These are phyloP conservation scores for Podospora pseudocomata DNA, from an alignment of 495 filamentous ascomycete genomes.

Conservation along the genomic window DNA sequence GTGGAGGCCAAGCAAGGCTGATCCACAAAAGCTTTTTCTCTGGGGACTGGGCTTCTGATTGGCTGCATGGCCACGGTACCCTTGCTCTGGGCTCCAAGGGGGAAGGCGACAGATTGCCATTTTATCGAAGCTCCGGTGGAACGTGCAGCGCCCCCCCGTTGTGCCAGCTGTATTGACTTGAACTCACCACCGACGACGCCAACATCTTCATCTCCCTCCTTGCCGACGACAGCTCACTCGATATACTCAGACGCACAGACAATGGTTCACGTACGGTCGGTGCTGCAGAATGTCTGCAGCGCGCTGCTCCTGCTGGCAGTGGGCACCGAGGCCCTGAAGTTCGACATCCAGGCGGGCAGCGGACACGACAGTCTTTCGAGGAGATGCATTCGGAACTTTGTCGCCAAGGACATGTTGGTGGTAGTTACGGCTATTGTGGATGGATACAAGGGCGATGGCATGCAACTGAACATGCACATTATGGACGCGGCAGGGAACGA, in stretches of 20 bases:
- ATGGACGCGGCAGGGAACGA: slow-evolving; percentile 93
- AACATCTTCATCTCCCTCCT: neutral
- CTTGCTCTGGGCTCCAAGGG: slow-evolving; percentile 2
- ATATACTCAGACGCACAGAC: slow-evolving; percentile 18
- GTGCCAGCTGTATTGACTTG: neutral
- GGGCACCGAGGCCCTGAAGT: slow-evolving; percentile 76
- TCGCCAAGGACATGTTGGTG: slow-evolving; percentile 88
- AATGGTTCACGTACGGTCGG: slow-evolving; percentile 37
- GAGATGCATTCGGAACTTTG: slow-evolving; percentile 96
- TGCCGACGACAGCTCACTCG: neutral
- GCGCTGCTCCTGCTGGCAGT: slow-evolving; percentile 54
- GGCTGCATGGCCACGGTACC: slow-evolving; percentile 9
- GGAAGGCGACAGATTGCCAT: slow-evolving; percentile 10
- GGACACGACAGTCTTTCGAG: slow-evolving; percentile 55
- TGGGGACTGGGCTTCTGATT: slow-evolving; percentile 19
- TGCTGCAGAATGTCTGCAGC: slow-evolving; percentile 46
- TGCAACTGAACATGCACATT: slow-evolving; percentile 96
- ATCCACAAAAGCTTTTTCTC: slow-evolving; percentile 4
- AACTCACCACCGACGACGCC: slow-evolving; percentile 10
- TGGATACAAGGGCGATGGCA: slow-evolving; percentile 85
- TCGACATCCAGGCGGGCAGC: slow-evolving; percentile 75
- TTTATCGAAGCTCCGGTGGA: slow-evolving; percentile 6
- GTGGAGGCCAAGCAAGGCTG: slow-evolving; percentile 13
- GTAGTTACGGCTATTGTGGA: slow-evolving; percentile 91
- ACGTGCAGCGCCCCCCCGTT: neutral